Evolutionary conservation across 1,284 basidiomycete species (phyloP), one percentile per base, ranked within the genome.

Genomic region (Earliella scabrosa): DNA sequence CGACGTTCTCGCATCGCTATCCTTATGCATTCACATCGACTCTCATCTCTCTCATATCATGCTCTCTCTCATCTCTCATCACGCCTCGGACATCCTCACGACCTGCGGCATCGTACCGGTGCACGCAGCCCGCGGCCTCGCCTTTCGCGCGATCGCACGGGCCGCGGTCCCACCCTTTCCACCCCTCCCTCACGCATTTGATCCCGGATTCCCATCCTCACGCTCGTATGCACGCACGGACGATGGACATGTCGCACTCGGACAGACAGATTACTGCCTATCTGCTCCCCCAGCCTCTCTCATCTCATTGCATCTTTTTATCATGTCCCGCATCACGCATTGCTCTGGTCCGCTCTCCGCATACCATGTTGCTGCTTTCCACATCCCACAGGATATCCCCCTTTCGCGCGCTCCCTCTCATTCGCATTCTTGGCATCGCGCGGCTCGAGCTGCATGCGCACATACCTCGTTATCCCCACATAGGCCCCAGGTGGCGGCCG

Each of bases 21-120:
- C 61, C 57, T 63, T 63, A 63, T 63, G 61, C 61, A 58, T 59
- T 59, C 60, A 57, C 58, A 31, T 47, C 34, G 38, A 16, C 36
- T 50, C 49, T 36, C 44, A 46, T 54, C 29, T 13, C 39, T 41
- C 43, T 49, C 45, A 35, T 45, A 23, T 48, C 47, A 34, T 50
- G n/a, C 45, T 47, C 49, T 45, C 45, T 24, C 51, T 32, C 48
- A 27, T 49, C 43, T 48, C 45, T 56, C 45, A 43, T 51, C 55
- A 45, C 49, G 40, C 39, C 50, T 23, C 47, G 56, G 18, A 26
- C 45, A 35, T 45, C 50, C 45, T 31, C 45, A 41, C 45, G 34
- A 23, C 52, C 38, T 45, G 35, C 51, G 52, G 49, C 50, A 51
- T 53, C 53, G 58, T 41, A 56, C 32, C 39, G 45, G 55, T 50